Percentiles rank a stretch among this genome's conserved stretches.
phyloP scores from a whole-genome alignment of 2,329 filamentous ascomycete species.

The Colletotrichum sidae region DNA sequence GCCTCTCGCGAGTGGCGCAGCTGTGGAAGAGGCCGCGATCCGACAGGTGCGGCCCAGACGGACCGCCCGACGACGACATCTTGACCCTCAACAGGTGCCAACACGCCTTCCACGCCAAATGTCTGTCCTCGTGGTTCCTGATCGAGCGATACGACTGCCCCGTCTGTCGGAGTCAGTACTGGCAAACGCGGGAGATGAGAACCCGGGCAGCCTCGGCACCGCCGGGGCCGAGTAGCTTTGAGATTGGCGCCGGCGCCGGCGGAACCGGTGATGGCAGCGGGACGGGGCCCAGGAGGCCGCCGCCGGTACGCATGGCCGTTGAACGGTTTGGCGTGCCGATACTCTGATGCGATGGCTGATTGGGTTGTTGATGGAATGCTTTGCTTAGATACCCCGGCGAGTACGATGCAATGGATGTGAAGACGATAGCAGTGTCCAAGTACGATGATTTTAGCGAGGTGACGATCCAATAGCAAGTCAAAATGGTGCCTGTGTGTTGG shows the following conservation, averaged over 20 bases:
- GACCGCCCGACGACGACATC: slow-evolving; percentile 45
- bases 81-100: slow-evolving; percentile 51
- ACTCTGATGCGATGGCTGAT: slow-evolving; percentile 5
- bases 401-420: not conserved
- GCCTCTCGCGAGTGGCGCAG: slow-evolving; percentile 10
- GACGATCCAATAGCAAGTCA: no score
- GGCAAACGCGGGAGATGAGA: slow-evolving; percentile 35
- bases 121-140: slow-evolving; percentile 54
- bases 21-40: slow-evolving; percentile 6
- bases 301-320: slow-evolving; percentile 6
- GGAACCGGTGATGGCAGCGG: slow-evolving; percentile 3
- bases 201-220: slow-evolving; percentile 19
- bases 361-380: not conserved
- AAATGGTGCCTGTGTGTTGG: no score
- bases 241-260: not conserved
- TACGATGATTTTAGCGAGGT: no score
- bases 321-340: slow-evolving; percentile 6
- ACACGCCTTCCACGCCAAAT: slow-evolving; percentile 54
- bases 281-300: slow-evolving; percentile 9
- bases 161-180: slow-evolving; percentile 52
- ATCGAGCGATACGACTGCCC: slow-evolving; percentile 51
- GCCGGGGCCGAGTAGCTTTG: slow-evolving; percentile 4
- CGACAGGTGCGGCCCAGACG: not conserved
- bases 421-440: no score
- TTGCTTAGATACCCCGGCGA: not conserved